Conservation (phyloP, 139 green algal genomes). For the Raphidocelis subcapitata region DNA sequence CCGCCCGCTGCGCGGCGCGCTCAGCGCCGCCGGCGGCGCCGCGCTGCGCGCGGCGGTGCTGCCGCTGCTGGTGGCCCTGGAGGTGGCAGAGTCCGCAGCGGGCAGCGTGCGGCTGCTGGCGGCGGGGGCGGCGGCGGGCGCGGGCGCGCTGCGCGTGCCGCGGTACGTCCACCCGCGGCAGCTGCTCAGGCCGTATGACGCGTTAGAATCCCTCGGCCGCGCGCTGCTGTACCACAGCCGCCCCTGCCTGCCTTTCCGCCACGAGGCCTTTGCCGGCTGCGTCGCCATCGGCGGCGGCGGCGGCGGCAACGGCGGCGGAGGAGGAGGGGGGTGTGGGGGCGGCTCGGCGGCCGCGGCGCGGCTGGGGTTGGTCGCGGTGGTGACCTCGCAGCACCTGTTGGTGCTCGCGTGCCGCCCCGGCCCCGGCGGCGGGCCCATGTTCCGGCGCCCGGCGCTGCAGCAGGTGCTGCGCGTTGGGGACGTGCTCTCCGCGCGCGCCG, state of each 20-base stretch:
- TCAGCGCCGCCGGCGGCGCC: neutral
- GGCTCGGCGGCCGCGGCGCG: too few species aligned
- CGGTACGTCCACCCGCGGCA: conserved; percentile 35
- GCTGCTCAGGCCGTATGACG: conserved; percentile 45
- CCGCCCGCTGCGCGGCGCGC: neutral
- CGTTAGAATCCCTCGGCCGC: conserved; percentile 44
- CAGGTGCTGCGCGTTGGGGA: conserved; percentile 21
- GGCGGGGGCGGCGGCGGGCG: conserved; percentile 6
- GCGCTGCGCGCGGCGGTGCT: conserved; percentile 2
- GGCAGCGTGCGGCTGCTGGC: conserved; percentile 26
- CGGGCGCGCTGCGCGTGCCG: conserved; percentile 30
- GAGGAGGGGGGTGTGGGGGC: too few species aligned
- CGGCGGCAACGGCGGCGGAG: too few species aligned
- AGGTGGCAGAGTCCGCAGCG: conserved; percentile 38
- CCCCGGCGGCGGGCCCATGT: neutral
- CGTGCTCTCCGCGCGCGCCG: conserved; percentile 11
- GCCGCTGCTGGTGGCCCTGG: conserved; percentile 26
- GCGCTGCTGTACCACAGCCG: conserved; percentile 41
- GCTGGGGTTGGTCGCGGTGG: conserved; percentile 6
- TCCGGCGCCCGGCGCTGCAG: conserved; percentile 14
- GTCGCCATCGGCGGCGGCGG: conserved; percentile 34
- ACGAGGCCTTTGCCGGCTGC: conserved; percentile 40
- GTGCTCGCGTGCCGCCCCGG: conserved; percentile 2
- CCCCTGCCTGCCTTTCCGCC: conserved; percentile 9
- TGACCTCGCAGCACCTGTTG: conserved; percentile 18